Evolutionary conservation across 257 asterid genomes (phyloP), one percentile per base, ranked within the genome.

Genomic region (Orobanche coerulescens): DNA sequence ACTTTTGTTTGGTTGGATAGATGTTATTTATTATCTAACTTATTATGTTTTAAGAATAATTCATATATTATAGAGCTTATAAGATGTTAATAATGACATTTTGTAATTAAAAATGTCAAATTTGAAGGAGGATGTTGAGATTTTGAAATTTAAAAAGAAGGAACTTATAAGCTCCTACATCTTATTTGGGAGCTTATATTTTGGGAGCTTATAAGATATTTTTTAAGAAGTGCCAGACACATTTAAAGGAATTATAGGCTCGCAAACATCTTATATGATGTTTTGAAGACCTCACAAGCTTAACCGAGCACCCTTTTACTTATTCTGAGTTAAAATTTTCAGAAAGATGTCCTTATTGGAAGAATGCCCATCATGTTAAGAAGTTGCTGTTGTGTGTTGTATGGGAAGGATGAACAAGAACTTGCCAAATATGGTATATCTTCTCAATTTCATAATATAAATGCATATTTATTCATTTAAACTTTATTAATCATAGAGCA

Each of bases 351-450:
- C 63, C 0, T 54, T 23, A 93, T 93, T 59, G 97, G 95, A 63
- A 77, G 89, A 67, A 73, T 93, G 98, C 97, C 98, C 14, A 80
- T 93, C 74, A 93, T 93, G 98, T 77, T 93, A 68, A 84, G 87
- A 73, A 89, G 98, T 56, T 44, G 77, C 48, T 67, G 73, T 31
- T 88, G 98, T 61, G 77, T 83, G 54, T 77, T 93, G 72, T 62
- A 84, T 34, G 86, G 84, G 66, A 93, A 78, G 69, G 98, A 93
- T 73, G 97, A 93, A 71, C 94, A 89, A 7, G 95, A 93, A 71
- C 82, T 93, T 62, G 89, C 97, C 65, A 79, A 42, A 67, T 82
- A 78, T 58, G 94, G 95, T 86, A 81, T 64, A 66, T 49, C 10
- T 70, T 30, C 64, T 36, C 26, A 25, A 59, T 58, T 56, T 67